A percentile compares a stretch with the other conserved stretches of the same genome.
Evolutionary conservation across 371 early-diverging fungal species (phyloP).

Genomic region (Saksenaea oblongispora): DNA sequence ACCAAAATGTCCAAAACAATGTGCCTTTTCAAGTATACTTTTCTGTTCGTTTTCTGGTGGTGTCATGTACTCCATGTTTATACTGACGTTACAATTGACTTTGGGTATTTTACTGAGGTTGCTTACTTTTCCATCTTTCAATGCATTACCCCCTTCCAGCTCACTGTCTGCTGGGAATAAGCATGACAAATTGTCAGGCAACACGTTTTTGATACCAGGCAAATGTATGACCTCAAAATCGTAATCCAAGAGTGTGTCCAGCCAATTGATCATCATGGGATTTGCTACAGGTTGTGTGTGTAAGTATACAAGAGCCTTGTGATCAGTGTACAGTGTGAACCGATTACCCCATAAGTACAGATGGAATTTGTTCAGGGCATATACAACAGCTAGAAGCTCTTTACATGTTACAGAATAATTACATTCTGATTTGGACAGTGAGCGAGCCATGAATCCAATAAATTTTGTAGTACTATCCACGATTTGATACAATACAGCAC

Average conservation of each 20-base stretch:
- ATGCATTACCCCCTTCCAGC: slow-evolving; percentile 17
- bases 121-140: too few species aligned
- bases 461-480: slow-evolving; percentile 7
- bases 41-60: slow-evolving; percentile 6
- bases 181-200: slow-evolving; percentile 22
- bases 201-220: slow-evolving; percentile 18
- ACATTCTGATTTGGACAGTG: slow-evolving; percentile 9
- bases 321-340: slow-evolving; percentile 8
- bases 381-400: slow-evolving; percentile 20
- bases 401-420: slow-evolving; percentile 15
- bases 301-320: slow-evolving; percentile 14
- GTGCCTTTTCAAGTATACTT: slow-evolving; percentile 11
- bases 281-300: slow-evolving; percentile 20
- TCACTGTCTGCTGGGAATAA: slow-evolving; percentile 13
- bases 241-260: slow-evolving; percentile 24
- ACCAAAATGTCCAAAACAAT: slow-evolving; percentile 22
- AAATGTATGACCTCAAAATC: slow-evolving; percentile 23
- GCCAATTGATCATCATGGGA: slow-evolving; percentile 24
- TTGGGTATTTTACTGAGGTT: slow-evolving; percentile 18
- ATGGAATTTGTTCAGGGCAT: slow-evolving; percentile 28
- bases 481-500: slow-evolving; percentile 31
- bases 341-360: slow-evolving; percentile 25
- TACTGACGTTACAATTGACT: slow-evolving; percentile 21
- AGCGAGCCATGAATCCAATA: slow-evolving; percentile 21
- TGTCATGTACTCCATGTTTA: slow-evolving; percentile 2